Evolutionary conservation across 495 filamentous ascomycete species (phyloP), one percentile per base, ranked within the genome.

Genomic region (Parathielavia appendiculata): DNA sequence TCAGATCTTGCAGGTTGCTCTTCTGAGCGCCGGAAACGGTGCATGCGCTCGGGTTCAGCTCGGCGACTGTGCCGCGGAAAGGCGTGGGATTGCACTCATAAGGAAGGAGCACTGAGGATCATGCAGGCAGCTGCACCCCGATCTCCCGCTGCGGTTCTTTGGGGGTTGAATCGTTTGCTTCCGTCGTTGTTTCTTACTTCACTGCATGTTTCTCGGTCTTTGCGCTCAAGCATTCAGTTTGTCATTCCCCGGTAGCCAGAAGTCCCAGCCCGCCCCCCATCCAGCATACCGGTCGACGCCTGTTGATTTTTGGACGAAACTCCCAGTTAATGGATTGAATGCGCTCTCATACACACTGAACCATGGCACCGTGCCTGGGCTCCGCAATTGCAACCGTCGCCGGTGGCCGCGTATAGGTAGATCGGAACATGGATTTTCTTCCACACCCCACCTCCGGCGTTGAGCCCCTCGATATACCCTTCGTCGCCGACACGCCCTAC

Each of bases 401-500:
- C 2, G 17, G 43, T 23, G 54, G 45, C 53, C 44, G 49, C 14
- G 30, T 12, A 36, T 51, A 22, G 36, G 43, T 51, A 54, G 6
- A 30, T 30, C 44, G 39, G 38, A 41, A 48, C 38, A 67, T 67
- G 65, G 65, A 67, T 46, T 65, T 67, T 46, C 59, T 67, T 11
- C 65, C 62, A 5, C 59, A 60, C 32, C 65, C 65, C 38, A 26
- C 43, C 45, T 57, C 54, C 44, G 62, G 63, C 43, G 60, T 66
- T 13, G 63, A 58, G 46, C 54, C 59, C 13, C 48, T 67, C 10
- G 62, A 67, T 32, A 60, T 63, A 34, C 65, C 65, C 53, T 67
- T 60, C 49, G 49, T 67, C 53, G 59, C 62, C 62, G 63, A 64
- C 34, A 62, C 62, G 4, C 62, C 62, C 23, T 67, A 57, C 30